phyloP scores from a whole-genome alignment of 352 stramenopile species.

The Thalassiosira exigua region DNA sequence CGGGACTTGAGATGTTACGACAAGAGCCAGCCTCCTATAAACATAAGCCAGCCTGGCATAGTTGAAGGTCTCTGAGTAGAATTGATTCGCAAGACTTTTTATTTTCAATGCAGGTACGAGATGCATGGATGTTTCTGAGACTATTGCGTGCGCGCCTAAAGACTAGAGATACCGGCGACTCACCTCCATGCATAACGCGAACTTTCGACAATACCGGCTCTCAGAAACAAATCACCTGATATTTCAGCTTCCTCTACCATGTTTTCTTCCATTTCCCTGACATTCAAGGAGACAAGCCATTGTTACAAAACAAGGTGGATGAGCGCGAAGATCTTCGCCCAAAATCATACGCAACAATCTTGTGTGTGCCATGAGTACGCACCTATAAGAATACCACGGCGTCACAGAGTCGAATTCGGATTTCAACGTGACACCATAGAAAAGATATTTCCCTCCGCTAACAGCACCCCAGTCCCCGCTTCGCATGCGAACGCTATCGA shows the following conservation, averaged over 20 bases:
- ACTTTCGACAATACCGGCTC: slow-evolving; percentile 81
- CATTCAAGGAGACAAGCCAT: not conserved
- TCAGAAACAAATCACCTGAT: slow-evolving; percentile 80
- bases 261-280: slow-evolving; percentile 78
- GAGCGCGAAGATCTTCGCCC: too few species aligned
- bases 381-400: slow-evolving; percentile 68
- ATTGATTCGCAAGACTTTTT: slow-evolving; percentile 80
- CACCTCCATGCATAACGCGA: slow-evolving; percentile 74
- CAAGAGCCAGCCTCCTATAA: slow-evolving; percentile 74
- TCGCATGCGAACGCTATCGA: slow-evolving; percentile 78
- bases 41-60: slow-evolving; percentile 77
- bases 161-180: too few species aligned
- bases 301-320: too few species aligned
- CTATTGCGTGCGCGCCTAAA: too few species aligned
- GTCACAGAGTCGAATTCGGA: slow-evolving; percentile 75
- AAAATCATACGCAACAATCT: too few species aligned
- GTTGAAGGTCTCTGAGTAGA: slow-evolving; percentile 83
- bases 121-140: too few species aligned
- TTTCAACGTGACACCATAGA: slow-evolving; percentile 80
- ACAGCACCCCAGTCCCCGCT: slow-evolving; percentile 71
- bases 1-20: slow-evolving; percentile 75
- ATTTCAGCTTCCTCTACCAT: slow-evolving; percentile 85
- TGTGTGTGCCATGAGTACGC: not conserved
- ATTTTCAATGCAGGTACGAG: too few species aligned
- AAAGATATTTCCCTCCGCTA: slow-evolving; percentile 73